Evolutionary conservation across 768 basidiomycete species (phyloP).

Genomic region (Pisolithus orientalis): DNA sequence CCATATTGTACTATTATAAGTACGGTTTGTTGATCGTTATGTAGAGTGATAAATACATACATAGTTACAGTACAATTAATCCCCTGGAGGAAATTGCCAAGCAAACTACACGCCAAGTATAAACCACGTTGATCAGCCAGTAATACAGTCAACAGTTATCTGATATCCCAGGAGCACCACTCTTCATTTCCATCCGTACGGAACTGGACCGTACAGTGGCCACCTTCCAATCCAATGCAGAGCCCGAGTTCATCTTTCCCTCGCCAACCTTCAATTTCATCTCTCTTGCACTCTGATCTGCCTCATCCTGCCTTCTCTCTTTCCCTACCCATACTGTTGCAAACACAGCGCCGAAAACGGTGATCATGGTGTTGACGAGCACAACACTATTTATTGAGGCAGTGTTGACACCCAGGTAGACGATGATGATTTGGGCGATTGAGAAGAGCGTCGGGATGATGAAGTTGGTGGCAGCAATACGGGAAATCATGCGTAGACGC

Average conservation of each 20-base stretch:
- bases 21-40: no score
- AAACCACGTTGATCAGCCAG: background rate
- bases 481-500: slow-evolving; percentile 21
- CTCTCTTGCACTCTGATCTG: background rate
- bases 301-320: background rate
- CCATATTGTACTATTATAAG: background rate
- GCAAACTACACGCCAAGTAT: background rate
- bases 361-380: slow-evolving; percentile 24
- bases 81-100: no score
- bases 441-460: slow-evolving; percentile 27
- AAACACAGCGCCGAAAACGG: slow-evolving; percentile 28
- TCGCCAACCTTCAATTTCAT: background rate
- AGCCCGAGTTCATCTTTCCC: background rate
- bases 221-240: background rate
- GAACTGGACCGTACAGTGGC: background rate
- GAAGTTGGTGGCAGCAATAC: slow-evolving; percentile 28
- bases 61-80: background rate
- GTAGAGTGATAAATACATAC: background rate
- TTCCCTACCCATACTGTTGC: slow-evolving; percentile 24
- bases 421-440: slow-evolving; percentile 23
- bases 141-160: no score
- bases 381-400: slow-evolving; percentile 20
- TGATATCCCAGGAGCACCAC: no score
- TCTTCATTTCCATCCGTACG: no score
- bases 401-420: slow-evolving; percentile 20